phyloP scores from a whole-genome alignment of 441 rosid species.

The Erodium moschatum region DNA sequence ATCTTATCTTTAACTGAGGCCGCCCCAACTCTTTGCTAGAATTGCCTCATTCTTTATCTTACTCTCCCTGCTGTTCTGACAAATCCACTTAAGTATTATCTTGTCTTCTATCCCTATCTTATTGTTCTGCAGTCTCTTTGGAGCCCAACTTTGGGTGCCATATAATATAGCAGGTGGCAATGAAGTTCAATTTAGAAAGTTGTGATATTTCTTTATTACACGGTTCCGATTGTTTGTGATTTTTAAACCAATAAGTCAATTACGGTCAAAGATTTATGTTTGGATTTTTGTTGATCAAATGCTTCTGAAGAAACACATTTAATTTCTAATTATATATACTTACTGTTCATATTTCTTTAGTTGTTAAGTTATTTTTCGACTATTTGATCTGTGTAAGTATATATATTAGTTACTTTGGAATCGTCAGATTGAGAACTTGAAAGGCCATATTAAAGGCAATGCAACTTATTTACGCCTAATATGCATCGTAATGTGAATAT shows the following conservation, averaged over 20 bases:
- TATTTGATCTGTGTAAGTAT: not conserved
- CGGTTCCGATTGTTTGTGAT: not conserved
- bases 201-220: not conserved
- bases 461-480: not conserved
- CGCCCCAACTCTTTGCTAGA: too few species aligned
- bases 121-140: not conserved
- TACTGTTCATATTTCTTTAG: not conserved
- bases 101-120: not conserved
- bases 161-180: not conserved
- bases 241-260: not conserved
- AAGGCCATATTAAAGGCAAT: too few species aligned
- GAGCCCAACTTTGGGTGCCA: not conserved
- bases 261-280: not conserved
- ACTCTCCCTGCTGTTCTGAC: too few species aligned
- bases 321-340: not conserved
- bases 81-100: too few species aligned
- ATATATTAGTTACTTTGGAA: not conserved
- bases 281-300: not conserved
- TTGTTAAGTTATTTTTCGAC: not conserved
- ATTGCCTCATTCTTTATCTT: too few species aligned
- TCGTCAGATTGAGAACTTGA: too few species aligned
- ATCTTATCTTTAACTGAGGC: too few species aligned
- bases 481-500: constrained; percentile 18
- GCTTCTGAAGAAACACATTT: not conserved
- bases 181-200: not conserved